Base-by-base conservation (phyloP, 2,329 filamentous ascomycete species). In the Aureobasidium leucospermi region DNA sequence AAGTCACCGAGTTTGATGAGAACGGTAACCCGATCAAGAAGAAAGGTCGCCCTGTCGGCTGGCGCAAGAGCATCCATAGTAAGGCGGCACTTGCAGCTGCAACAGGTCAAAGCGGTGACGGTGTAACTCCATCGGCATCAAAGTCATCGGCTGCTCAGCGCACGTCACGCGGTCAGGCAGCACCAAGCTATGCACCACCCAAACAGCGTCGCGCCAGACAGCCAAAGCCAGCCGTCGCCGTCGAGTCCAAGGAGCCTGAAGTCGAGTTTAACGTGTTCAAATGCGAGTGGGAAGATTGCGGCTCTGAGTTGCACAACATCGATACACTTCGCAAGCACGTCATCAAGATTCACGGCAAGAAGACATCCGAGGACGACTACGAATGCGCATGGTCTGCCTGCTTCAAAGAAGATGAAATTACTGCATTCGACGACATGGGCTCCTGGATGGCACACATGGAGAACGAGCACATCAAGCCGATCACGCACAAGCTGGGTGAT, bases 401-500 rank as follows among this genome's bases (percentile, higher is more conserved):
- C 63, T 65, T 64, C 38, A 60, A 63, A 16, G 55, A 55, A 29
- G 58, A 63, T 13, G 64, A 62, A 59, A 67, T 67, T 32, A 61
- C 65, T 52, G 65, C 65, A 29, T 81, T 80, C 62, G 65, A 66
- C 8, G 66, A 68, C 8, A 67, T 74, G 32, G 69, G 70, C 10
- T 66, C 71, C 13, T 81, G 83, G 75, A 69, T 75, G 55, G 69
- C 72, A 23, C 84, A 86, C 66, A 66, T 85, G 28, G 75, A 80
- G 60, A 68, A 73, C 34, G 67, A 66, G 19, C 84, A 86, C 68
- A 67, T 86, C n/a, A 68, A 71, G 19, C 73, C 78, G 16, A 66
- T 84, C 45, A 79, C 79, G n/a, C 81, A 81, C 78, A 73, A 76
- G 64, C 73, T 80, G 45, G 83, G 83, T n/a, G 82, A 85, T 71